Percentiles rank a stretch among this genome's conserved stretches.
Conservation (phyloP, 2,329 filamentous ascomycete genomes). For the Lachnellula arida region DNA sequence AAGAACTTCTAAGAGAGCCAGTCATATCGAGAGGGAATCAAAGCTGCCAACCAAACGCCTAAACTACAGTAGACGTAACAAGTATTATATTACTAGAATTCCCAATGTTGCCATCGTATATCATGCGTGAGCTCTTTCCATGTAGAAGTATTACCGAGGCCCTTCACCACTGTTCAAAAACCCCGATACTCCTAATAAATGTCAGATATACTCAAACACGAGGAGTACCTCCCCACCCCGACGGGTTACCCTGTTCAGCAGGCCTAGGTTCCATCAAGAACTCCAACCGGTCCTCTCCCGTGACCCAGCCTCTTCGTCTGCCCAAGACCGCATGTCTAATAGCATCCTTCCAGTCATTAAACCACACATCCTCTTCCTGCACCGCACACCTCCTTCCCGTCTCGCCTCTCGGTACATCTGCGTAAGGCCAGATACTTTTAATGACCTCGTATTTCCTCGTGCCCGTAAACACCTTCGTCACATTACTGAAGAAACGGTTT, state of each 20-base stretch:
- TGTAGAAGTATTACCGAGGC: too few species aligned
- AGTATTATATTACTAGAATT: too few species aligned
- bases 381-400: constrained; percentile 42
- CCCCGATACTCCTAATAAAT: too few species aligned
- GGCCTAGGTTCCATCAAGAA: constrained; percentile 27
- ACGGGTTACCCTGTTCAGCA: constrained; percentile 9
- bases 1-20: too few species aligned
- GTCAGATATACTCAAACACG: too few species aligned
- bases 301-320: constrained; percentile 27
- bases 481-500: constrained; percentile 49
- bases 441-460: constrained; percentile 52
- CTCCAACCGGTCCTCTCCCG: constrained; percentile 29
- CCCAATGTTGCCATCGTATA: too few species aligned
- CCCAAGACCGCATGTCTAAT: constrained; percentile 37
- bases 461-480: constrained; percentile 48
- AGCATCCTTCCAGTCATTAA: constrained; percentile 46
- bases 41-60: too few species aligned
- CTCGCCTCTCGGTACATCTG: constrained; percentile 42
- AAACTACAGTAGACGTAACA: too few species aligned
- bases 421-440: constrained; percentile 54
- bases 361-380: constrained; percentile 54
- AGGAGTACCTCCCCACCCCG: not conserved
- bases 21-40: too few species aligned
- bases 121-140: too few species aligned
- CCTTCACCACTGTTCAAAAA: too few species aligned